Evolutionary conservation across 768 basidiomycete genomes (phyloP).

Genomic region (Hygrophorus pudorinus): DNA sequence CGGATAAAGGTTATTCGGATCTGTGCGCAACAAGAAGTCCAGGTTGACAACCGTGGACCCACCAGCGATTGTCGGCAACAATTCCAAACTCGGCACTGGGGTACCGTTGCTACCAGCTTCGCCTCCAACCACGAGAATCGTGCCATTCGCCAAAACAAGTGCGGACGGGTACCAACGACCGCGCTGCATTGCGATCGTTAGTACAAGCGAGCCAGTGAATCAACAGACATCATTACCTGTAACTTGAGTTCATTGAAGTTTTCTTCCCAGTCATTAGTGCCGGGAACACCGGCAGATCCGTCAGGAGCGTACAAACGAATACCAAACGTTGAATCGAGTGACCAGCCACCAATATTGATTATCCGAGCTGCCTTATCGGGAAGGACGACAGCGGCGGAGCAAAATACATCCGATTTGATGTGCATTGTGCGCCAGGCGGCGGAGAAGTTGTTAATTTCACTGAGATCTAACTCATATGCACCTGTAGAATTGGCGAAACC

Average conservation of each 20-base stretch:
- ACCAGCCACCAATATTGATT: constrained; percentile 65
- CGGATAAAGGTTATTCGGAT: constrained; percentile 76
- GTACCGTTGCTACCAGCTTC: constrained; percentile 61
- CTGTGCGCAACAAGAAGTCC: constrained; percentile 60
- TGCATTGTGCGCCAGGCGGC: constrained; percentile 72
- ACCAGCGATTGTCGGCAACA: constrained; percentile 57
- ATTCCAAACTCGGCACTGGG: constrained; percentile 60
- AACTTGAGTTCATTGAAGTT: constrained; percentile 44
- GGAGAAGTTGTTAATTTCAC: constrained; percentile 35
- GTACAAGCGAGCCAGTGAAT: background rate
- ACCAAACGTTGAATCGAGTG: constrained; percentile 59
- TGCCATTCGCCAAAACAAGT: constrained; percentile 62
- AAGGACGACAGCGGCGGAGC: constrained; percentile 61
- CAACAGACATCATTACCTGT: constrained; percentile 34
- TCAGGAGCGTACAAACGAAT: constrained; percentile 66
- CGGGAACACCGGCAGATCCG: constrained; percentile 56
- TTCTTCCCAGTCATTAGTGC: constrained; percentile 77
- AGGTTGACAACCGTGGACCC: constrained; percentile 52
- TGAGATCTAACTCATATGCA: constrained; percentile 60
- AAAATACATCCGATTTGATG: constrained; percentile 71
- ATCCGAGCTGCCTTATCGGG: constrained; percentile 65
- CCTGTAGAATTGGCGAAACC: constrained; percentile 5
- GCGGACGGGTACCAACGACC: constrained; percentile 70
- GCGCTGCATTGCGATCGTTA: constrained; percentile 21
- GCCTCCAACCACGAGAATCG: constrained; percentile 51